These are phyloP conservation scores for Suhomyces terraborum DNA, from an alignment of 1,139 yeast species.

Conservation along the genomic window DNA sequence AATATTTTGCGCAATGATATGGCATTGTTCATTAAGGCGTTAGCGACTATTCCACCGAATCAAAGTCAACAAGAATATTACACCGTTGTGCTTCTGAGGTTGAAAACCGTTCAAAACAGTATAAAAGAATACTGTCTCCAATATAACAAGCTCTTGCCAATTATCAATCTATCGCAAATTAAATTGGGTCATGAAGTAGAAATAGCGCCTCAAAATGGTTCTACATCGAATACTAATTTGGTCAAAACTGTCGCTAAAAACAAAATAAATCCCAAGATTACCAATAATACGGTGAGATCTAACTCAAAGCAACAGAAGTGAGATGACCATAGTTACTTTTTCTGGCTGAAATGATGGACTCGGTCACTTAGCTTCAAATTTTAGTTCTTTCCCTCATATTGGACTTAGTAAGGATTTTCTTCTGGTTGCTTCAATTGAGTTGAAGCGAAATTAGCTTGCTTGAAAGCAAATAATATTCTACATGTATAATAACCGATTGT, in stretches of 20 bases:
- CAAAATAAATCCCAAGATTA: not conserved
- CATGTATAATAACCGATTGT: not conserved
- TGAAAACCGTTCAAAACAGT: conserved; percentile 39
- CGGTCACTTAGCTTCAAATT: not conserved
- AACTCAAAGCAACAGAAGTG: not conserved
- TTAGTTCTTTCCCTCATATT: not conserved
- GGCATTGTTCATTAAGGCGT: conserved; percentile 41
- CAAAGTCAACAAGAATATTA: conserved; percentile 44
- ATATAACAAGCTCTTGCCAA: conserved; percentile 49
- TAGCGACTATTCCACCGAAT: conserved; percentile 41
- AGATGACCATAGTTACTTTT: not conserved
- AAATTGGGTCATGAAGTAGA: conserved; percentile 52
- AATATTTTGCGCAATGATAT: conserved; percentile 48
- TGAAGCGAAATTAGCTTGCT: not conserved
- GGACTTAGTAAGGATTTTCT: not conserved
- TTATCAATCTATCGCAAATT: conserved; percentile 53
- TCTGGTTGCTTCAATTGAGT: not conserved
- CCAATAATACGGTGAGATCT: not conserved
- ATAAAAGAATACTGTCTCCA: conserved; percentile 47
- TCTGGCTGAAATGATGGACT: too few relatives aligned
- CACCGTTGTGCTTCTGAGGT: conserved; percentile 28
- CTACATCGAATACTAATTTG: conserved; percentile 16
- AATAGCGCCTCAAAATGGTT: conserved; percentile 26
- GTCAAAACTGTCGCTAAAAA: conserved; percentile 5
- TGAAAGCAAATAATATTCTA: not conserved